These are phyloP conservation scores for Calonectria pteridis DNA, from an alignment of 2,329 filamentous ascomycete genomes.

Conservation along the genomic window DNA sequence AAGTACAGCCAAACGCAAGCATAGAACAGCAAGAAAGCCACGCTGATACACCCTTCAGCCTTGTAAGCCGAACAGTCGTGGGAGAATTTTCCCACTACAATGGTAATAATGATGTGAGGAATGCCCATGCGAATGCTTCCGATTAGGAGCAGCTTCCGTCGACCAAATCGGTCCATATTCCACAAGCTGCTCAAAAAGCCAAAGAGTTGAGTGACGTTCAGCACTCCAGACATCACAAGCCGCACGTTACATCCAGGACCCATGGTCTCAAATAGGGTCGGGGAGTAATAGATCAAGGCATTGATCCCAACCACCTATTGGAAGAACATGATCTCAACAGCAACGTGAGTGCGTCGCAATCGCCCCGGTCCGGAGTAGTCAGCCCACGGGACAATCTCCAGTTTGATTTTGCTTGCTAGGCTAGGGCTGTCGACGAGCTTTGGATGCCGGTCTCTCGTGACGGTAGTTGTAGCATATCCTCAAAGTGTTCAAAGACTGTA, in stretches of 20 bases:
- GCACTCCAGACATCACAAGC: background rate
- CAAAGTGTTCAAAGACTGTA: background rate
- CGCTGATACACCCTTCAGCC: background rate
- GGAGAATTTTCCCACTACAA: background rate
- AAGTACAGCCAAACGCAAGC: background rate
- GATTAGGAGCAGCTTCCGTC: background rate
- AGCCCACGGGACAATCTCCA: conserved; percentile 5
- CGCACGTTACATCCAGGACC: background rate
- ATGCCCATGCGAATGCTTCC: background rate
- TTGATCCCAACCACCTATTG: conserved; percentile 28
- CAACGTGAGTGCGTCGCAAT: conserved; percentile 23
- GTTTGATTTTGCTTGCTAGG: background rate
- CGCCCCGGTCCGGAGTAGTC: conserved; percentile 17
- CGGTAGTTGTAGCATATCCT: background rate
- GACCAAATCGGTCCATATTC: background rate
- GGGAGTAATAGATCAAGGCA: conserved; percentile 9
- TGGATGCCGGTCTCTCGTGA: conserved; percentile 3
- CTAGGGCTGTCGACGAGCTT: background rate
- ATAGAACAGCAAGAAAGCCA: background rate
- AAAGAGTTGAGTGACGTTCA: background rate
- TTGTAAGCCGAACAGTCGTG: background rate
- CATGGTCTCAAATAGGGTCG: background rate
- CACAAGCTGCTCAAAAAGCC: background rate
- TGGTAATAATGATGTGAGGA: background rate
- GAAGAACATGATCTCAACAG: conserved; percentile 23